phyloP scores from a whole-genome alignment of 176 grass and related monocot species.

The sorghum (Sorghum bicolor) region Sorghum_bicolor_NCBIv3 NC_012875.2:52481001-52481500 shows the following conservation, averaged over 20 bases:
- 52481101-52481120: no score
- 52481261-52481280: not conserved
- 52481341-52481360: not conserved
- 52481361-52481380: not conserved
- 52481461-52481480: not conserved
- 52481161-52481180: not conserved
- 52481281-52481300: not conserved
- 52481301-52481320: not conserved
- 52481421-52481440: not conserved
- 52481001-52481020: no score
- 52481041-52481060: no score
- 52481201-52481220: constrained; percentile 41
- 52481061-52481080: no score
- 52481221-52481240: constrained; percentile 19
- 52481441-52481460: not conserved
- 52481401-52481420: not conserved
- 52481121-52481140: no score
- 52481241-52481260: constrained; percentile 23
- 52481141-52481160: not conserved
- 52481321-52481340: not conserved
- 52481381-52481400: not conserved
- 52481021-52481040: no score
- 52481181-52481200: not conserved
- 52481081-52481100: no score
- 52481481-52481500: not conserved